phyloP scores from a whole-genome alignment of 495 filamentous ascomycete species.

The Immersiella caudata region DNA sequence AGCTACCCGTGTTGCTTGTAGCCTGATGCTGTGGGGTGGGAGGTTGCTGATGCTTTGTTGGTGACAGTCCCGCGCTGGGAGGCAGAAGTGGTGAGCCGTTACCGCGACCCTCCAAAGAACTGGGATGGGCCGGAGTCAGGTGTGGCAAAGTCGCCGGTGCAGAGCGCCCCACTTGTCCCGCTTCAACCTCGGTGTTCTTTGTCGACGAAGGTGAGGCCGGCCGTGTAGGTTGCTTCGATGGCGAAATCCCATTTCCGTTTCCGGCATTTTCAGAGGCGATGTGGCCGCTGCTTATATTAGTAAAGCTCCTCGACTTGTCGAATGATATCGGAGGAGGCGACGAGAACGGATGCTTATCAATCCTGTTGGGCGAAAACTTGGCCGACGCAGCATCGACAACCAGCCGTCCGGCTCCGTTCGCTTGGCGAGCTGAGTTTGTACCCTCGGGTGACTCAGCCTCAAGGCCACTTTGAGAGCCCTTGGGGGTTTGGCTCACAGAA shows the following conservation, averaged over 20 bases:
- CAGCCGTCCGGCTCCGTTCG: slow-evolving; percentile 3
- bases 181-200: slow-evolving; percentile 32
- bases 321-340: slow-evolving; percentile 47
- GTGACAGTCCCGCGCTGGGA: slow-evolving; percentile 67
- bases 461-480: neutral
- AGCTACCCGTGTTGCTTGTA: slow-evolving; percentile 26
- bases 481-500: slow-evolving; percentile 16
- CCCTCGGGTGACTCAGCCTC: slow-evolving; percentile 8
- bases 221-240: slow-evolving; percentile 36
- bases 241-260: slow-evolving; percentile 36
- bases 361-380: slow-evolving; percentile 15
- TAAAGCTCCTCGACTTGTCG: slow-evolving; percentile 36
- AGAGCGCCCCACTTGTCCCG: slow-evolving; percentile 22
- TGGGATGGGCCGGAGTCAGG: slow-evolving; percentile 28
- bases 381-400: slow-evolving; percentile 1
- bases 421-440: slow-evolving; percentile 6
- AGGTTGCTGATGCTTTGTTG: slow-evolving; percentile 67
- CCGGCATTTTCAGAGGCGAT: slow-evolving; percentile 14
- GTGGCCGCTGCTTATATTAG: neutral
- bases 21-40: slow-evolving; percentile 36
- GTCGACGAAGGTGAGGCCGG: slow-evolving; percentile 37
- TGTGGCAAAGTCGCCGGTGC: slow-evolving; percentile 28
- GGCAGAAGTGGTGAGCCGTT: slow-evolving; percentile 54
- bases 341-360: slow-evolving; percentile 44
- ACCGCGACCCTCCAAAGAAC: slow-evolving; percentile 19